Evolutionary conservation across 148 eudicot species (phyloP).

Genomic region (Vaccinium myrtillus): DNA sequence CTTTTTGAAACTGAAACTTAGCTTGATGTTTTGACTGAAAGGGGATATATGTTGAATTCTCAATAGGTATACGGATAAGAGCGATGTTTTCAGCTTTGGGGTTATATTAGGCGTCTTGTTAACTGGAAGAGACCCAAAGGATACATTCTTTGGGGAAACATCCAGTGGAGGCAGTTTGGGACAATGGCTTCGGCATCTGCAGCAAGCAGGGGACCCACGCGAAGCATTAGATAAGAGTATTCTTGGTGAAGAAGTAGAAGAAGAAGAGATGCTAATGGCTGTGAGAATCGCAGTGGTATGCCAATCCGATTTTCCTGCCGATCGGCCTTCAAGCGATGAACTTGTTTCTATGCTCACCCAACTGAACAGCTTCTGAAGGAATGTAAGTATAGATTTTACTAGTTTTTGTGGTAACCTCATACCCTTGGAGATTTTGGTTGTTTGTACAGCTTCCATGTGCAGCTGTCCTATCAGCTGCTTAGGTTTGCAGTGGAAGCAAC

Average conservation of each 20-base stretch:
- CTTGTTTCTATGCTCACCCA: conserved; percentile 95
- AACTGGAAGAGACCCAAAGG: conserved; percentile 75
- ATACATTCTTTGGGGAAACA: conserved; percentile 67
- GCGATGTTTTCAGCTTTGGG: conserved; percentile 92
- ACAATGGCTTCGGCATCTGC: conserved; percentile 77
- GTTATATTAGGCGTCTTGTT: conserved; percentile 72
- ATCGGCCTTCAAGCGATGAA: conserved; percentile 90
- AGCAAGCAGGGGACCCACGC: conserved; percentile 79
- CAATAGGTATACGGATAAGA: conserved; percentile 79
- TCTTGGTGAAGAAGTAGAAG: conserved; percentile 78
- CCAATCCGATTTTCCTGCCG: conserved; percentile 79
- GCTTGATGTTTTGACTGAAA: conserved; percentile 1
- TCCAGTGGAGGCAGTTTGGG: conserved; percentile 68
- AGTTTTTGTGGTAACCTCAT: neutral
- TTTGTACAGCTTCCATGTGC: conserved; percentile 30
- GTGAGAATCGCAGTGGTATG: conserved; percentile 82
- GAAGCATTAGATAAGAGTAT: conserved; percentile 80
- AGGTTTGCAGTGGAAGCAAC: conserved; percentile 36
- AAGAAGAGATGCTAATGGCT: conserved; percentile 94
- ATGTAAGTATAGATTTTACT: neutral
- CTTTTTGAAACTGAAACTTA: neutral
- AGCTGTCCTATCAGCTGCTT: conserved; percentile 8
- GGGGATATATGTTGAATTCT: neutral
- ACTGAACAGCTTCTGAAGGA: conserved; percentile 69
- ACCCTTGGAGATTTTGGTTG: conserved; percentile 32